phyloP scores from a whole-genome alignment of 2,329 filamentous ascomycete genomes.

The Trichoderma koningii region DNA sequence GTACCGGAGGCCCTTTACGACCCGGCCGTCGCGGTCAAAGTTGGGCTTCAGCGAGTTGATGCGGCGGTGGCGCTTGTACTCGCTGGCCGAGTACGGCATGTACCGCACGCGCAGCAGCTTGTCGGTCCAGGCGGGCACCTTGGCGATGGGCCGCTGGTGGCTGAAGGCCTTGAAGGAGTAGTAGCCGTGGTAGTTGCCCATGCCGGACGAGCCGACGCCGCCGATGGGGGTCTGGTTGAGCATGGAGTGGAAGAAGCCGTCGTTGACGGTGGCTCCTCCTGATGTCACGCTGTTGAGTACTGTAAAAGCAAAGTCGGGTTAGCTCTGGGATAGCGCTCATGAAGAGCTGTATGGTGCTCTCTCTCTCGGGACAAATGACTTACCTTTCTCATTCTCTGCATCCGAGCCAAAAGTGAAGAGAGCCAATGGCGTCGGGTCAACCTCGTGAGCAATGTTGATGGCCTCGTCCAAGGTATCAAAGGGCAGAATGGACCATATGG shows the following conservation, averaged over 20 bases:
- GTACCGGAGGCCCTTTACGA: slow-evolving; percentile 54
- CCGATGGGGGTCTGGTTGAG: slow-evolving; percentile 50
- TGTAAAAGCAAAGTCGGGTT: slow-evolving; percentile 32
- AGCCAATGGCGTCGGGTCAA: slow-evolving; percentile 81
- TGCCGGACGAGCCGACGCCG: slow-evolving; percentile 52
- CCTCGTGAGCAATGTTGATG: slow-evolving; percentile 75
- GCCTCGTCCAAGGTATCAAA: slow-evolving; percentile 82
- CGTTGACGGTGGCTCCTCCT: slow-evolving; percentile 55
- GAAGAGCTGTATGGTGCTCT: no score
- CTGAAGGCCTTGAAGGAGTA: slow-evolving; percentile 50
- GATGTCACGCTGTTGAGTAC: slow-evolving; percentile 46
- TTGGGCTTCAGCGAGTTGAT: slow-evolving; percentile 53
- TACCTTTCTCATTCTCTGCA: slow-evolving; percentile 73
- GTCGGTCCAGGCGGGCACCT: slow-evolving; percentile 44
- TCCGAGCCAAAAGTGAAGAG: slow-evolving; percentile 85
- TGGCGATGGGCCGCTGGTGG: slow-evolving; percentile 44
- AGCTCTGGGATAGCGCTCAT: no score
- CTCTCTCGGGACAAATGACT: slow-evolving; percentile 31
- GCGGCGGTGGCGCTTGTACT: slow-evolving; percentile 49
- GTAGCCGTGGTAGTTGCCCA: slow-evolving; percentile 52
- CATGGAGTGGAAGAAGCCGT: slow-evolving; percentile 48
- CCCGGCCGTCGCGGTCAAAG: slow-evolving; percentile 63
- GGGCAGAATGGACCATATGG: slow-evolving; percentile 81
- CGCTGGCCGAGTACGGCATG: slow-evolving; percentile 58
- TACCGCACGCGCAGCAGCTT: slow-evolving; percentile 66